Base-by-base conservation (phyloP, 1,284 basidiomycete genomes). In the Ustilago sp. region DNA sequence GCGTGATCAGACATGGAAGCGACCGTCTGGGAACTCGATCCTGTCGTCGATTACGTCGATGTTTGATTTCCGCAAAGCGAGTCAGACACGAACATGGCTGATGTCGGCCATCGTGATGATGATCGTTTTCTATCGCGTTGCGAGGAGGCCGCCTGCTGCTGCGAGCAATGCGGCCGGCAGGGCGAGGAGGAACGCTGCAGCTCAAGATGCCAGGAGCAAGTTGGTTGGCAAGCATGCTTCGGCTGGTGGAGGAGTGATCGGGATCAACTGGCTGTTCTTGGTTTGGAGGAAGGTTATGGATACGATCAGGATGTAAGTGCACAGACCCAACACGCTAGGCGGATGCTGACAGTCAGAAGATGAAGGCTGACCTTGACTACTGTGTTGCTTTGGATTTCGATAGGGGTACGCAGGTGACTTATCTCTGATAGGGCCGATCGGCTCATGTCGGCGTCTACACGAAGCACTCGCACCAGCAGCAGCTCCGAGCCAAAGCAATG, bases 361-460 rank as follows among this genome's bases (percentile, higher is more conserved):
- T 41, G 39, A 41, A 17, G 4, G 13, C 36, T 43, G 48, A 60
- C 48, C 9, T 17, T 19, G 19, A 41, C 17, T 12, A 41, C 39
- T 11, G 7, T 41, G 23, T 17, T 41, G 39, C 39, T 17, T 41
- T 41, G 39, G 17, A 41, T 17, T 15, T 15, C 15, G 39, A 41
- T 32, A 68, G 67, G 68, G 75, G 75, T 17, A 77, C 75, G 15
- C 75, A 77, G 57, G 75, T 77, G 58, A 77, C 70, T 23, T 77
- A 77, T 47, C 61, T 77, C 4, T 77, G 38, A 68, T 39, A 38
- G 19, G 34, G 31, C 32, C 39, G 32, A 59, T 23, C 19, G 47
- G 52, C 36, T 12, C 7, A 11, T 19, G 2, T 6, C n/a, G 19
- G 43, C n/a, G 43, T 23, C 43, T 4, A 15, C 17, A 12, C 15